A percentile compares a stretch with the other conserved stretches of the same genome.
phyloP scores from a whole-genome alignment of 1,139 yeast genomes.

The Debaryomyces psychrophilus region DNA sequence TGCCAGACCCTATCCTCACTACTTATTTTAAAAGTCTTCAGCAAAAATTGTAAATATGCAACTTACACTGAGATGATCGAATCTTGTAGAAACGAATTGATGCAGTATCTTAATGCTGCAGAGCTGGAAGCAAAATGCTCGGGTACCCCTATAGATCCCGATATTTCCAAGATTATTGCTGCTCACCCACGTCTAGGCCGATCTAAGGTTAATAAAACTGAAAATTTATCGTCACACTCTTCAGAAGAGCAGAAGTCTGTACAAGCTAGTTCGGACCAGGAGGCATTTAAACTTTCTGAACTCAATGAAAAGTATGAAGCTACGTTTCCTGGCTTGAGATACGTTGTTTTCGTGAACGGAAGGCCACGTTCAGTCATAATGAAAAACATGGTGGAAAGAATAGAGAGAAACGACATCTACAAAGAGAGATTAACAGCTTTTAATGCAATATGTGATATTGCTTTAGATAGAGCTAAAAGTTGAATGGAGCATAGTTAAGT shows the following conservation, averaged over 20 bases:
- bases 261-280: slow-evolving; percentile 46
- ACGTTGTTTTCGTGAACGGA: slow-evolving; percentile 92
- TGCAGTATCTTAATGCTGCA: slow-evolving; percentile 31
- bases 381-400: slow-evolving; percentile 65
- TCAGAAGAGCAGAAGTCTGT: slow-evolving; percentile 71
- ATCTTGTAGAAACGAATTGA: slow-evolving; percentile 41
- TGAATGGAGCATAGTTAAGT: slow-evolving; percentile 26
- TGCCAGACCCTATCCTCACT: slow-evolving; percentile 55
- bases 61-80: slow-evolving; percentile 58
- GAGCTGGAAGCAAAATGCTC: slow-evolving; percentile 24
- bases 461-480: slow-evolving; percentile 69
- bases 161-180: slow-evolving; percentile 58
- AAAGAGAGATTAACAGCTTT: slow-evolving; percentile 69
- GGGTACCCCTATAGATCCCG: slow-evolving; percentile 27
- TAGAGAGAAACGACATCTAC: slow-evolving; percentile 52
- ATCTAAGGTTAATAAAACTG: slow-evolving; percentile 40
- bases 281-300: slow-evolving; percentile 48
- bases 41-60: slow-evolving; percentile 15
- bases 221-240: slow-evolving; percentile 64
- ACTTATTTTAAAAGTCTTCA: slow-evolving; percentile 38
- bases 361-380: slow-evolving; percentile 67
- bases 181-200: slow-evolving; percentile 93
- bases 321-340: slow-evolving; percentile 78
- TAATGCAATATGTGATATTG: slow-evolving; percentile 88
- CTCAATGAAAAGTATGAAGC: slow-evolving; percentile 68